Base-by-base conservation (phyloP, 805 yeast species). In the Starmerella davenportii region DNA sequence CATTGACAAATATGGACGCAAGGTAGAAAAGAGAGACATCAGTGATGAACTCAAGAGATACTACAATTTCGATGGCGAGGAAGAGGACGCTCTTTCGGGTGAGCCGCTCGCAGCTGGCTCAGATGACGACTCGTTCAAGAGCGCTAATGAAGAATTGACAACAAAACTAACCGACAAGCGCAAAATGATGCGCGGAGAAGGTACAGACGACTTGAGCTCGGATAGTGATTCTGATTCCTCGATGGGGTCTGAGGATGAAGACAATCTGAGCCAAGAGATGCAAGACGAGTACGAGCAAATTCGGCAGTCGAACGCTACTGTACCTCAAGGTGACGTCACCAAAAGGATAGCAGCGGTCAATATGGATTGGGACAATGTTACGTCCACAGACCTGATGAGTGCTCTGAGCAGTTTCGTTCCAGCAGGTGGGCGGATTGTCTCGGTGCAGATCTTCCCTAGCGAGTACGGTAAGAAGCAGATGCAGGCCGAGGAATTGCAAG, bases 301-400 rank as follows among this genome's bases (percentile, higher is more conserved):
- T 8, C 24, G 47, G 4, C 35, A 37, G 11, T 30, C 43, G 2
- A 16, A 27, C 18, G 62, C 61, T 8, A 68, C 70, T 38, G 79
- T 90, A n/a, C 84, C 79, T 36, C 76, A 74, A 37, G 92, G 94
- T 34, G 95, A 87, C 2, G 93, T 94, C 23, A 66, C 93, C 1
- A 63, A 62, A 25, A 64, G 79, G 4, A 65, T 90, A 52, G 98
- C 98, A 0, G 94, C 77, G 1, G 96, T 90, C 23, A 90, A 90
- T 53, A 64, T 90, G 69, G 98, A 90, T 55, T 90, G 98, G 98
- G 98, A 90, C 51, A 79, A 90, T 52, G 68, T 90, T n/a, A 69
- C 72, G 34, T 79, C 96, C 1, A 71, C 72, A 3, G 96, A 90
- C 55, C 62, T 87, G 45, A 71, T 80, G 77, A 93, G 93, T 4